Percentiles rank a stretch among this genome's conserved stretches.
Conservation (phyloP, 2,329 filamentous ascomycete genomes). For the Albifimbria verrucaria region DNA sequence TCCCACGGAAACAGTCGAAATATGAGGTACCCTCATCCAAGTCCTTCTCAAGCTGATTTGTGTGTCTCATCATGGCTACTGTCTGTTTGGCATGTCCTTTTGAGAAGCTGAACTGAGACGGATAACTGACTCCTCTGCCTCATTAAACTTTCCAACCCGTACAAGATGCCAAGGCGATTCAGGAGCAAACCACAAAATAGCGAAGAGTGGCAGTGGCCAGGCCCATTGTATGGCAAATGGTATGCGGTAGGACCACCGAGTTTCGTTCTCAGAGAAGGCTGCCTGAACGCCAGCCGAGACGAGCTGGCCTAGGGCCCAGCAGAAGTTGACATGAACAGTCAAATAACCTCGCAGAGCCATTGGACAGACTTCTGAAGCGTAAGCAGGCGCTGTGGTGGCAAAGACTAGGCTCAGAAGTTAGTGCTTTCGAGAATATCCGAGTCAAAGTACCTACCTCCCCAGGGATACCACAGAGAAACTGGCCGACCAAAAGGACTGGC, state of each 20-base stretch:
- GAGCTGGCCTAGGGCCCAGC: slow-evolving; percentile 32
- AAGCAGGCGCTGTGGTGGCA: slow-evolving; percentile 8
- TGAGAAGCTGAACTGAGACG: slow-evolving; percentile 49
- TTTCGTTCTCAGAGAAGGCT: slow-evolving; percentile 20
- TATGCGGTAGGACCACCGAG: slow-evolving; percentile 30
- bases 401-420: slow-evolving; percentile 2
- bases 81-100: slow-evolving; percentile 48
- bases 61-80: slow-evolving; percentile 33
- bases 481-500: not conserved
- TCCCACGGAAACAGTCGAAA: slow-evolving; percentile 43
- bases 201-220: slow-evolving; percentile 23
- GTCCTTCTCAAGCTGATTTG: slow-evolving; percentile 28
- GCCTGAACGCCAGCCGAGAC: slow-evolving; percentile 29
- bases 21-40: slow-evolving; percentile 38
- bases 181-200: slow-evolving; percentile 22
- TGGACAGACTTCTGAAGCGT: slow-evolving; percentile 12
- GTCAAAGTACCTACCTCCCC: no score
- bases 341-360: slow-evolving; percentile 15
- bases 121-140: slow-evolving; percentile 42
- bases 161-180: slow-evolving; percentile 29
- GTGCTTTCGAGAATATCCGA: no score
- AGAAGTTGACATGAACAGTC: slow-evolving; percentile 33
- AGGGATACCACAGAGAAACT: slow-evolving; percentile 4
- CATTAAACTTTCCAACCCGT: slow-evolving; percentile 43
- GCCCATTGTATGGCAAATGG: slow-evolving; percentile 34